These are phyloP conservation scores for Pseudogymnoascus sp. DNA, from an alignment of 2,329 filamentous ascomycete species.

Conservation along the genomic window DNA sequence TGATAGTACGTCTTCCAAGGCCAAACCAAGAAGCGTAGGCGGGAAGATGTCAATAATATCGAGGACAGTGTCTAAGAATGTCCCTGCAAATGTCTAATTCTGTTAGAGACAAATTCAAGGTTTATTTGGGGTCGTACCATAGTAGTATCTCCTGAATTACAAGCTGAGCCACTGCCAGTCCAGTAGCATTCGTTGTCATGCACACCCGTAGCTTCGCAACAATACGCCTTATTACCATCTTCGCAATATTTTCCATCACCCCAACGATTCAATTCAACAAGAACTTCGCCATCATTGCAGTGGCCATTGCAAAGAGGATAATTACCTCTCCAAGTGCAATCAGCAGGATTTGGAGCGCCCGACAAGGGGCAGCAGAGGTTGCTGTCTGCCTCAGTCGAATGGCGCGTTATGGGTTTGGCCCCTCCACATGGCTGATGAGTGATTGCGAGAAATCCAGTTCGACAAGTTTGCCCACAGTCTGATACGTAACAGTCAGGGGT, in stretches of 20 bases:
- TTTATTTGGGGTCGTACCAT: conserved; percentile 8
- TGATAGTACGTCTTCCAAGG: neutral
- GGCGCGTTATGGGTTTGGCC: conserved; percentile 2
- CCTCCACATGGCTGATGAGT: conserved; percentile 22
- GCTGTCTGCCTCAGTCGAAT: conserved; percentile 14
- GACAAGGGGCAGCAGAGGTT: conserved; percentile 18
- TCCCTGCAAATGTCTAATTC: conserved; percentile 14
- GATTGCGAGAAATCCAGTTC: conserved; percentile 19
- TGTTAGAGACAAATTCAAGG: neutral
- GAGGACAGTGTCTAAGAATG: conserved; percentile 13
- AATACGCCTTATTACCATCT: conserved; percentile 17
- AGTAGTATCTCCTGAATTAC: neutral
- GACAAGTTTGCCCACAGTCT: conserved; percentile 21
- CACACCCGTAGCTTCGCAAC: conserved; percentile 15
- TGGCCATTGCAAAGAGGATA: conserved; percentile 19
- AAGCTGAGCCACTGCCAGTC: neutral
- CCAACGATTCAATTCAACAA: conserved; percentile 17
- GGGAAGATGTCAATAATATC: conserved; percentile 8
- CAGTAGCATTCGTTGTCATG: neutral
- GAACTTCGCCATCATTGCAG: conserved; percentile 19
- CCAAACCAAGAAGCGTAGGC: neutral
- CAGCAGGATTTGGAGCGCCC: conserved; percentile 17
- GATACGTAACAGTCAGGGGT: conserved; percentile 20
- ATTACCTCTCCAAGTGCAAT: conserved; percentile 22
- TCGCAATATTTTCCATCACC: conserved; percentile 18